Conservation (phyloP, 2,329 filamentous ascomycete genomes). For the Colletotrichum limetticola region DNA sequence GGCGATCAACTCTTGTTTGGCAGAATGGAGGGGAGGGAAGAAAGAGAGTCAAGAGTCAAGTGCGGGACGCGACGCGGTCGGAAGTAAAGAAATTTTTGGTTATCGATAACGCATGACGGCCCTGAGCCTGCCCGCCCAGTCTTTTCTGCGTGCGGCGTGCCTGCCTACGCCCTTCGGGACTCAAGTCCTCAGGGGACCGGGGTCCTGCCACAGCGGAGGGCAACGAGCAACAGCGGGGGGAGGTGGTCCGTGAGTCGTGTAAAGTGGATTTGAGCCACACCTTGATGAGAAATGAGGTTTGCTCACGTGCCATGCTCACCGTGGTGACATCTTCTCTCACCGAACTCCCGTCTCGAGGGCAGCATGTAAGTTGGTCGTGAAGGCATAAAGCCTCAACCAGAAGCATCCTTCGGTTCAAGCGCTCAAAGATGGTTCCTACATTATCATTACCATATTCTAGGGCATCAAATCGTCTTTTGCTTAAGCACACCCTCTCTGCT, state of each 20-base stretch:
- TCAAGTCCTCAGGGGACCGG: too few relatives aligned
- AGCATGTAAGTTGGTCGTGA: neutral
- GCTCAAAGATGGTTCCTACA: too few relatives aligned
- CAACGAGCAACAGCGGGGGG: neutral
- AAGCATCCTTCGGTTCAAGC: too few relatives aligned
- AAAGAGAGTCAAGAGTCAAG: slow-evolving; percentile 27
- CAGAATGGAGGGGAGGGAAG: slow-evolving; percentile 34
- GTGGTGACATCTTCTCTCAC: neutral
- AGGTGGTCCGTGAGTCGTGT: slow-evolving; percentile 9
- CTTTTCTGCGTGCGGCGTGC: too few relatives aligned
- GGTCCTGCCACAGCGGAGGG: neutral
- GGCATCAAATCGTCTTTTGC: too few relatives aligned
- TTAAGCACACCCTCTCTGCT: too few relatives aligned
- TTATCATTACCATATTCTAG: too few relatives aligned
- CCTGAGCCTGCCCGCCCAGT: neutral
- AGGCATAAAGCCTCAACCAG: too few relatives aligned
- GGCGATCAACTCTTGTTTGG: slow-evolving; percentile 28
- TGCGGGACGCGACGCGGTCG: slow-evolving; percentile 33
- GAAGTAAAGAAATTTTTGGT: slow-evolving; percentile 36
- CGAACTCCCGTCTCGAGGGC: too few relatives aligned
- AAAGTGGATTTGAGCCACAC: slow-evolving; percentile 21
- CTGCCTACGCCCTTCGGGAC: neutral
- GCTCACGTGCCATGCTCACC: neutral
- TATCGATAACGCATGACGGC: slow-evolving; percentile 33
- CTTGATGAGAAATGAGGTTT: neutral